These are phyloP conservation scores for Mycena alexandri DNA, from an alignment of 768 basidiomycete genomes.

Conservation along the genomic window DNA sequence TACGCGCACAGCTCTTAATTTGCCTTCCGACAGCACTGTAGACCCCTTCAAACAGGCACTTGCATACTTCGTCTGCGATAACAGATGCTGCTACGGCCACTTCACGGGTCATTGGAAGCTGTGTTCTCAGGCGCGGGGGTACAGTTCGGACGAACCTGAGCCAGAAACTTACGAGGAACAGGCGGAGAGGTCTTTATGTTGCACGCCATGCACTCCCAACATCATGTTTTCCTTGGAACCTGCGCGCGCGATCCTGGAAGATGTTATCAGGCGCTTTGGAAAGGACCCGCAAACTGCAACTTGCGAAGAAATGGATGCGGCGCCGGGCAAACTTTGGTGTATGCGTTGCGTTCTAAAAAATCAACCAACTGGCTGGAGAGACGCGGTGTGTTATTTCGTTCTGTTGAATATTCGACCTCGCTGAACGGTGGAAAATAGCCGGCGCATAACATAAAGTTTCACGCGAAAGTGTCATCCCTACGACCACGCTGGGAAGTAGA, in stretches of 20 bases:
- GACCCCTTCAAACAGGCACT: constrained; percentile 19
- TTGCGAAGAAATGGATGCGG: constrained; percentile 26
- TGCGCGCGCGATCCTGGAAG: not conserved
- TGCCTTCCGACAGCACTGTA: not conserved
- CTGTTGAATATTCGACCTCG: not conserved
- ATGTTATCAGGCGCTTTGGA: constrained; percentile 18
- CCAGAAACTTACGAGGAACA: not conserved
- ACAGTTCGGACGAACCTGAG: not conserved
- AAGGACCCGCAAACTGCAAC: constrained; percentile 22
- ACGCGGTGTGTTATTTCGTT: constrained; percentile 10
- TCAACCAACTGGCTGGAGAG: constrained; percentile 27
- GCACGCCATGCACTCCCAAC: not conserved
- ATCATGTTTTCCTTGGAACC: not conserved
- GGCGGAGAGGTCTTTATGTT: not conserved
- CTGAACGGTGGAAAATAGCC: not conserved
- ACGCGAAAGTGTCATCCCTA: constrained; percentile 8
- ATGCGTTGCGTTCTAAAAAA: constrained; percentile 19
- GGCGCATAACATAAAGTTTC: constrained; percentile 7
- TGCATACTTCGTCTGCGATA: constrained; percentile 19
- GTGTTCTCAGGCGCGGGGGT: not conserved
- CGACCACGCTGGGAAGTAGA: constrained; percentile 16
- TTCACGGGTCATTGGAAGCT: constrained; percentile 7
- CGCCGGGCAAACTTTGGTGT: constrained; percentile 21
- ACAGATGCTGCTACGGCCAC: constrained; percentile 12
- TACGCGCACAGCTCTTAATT: constrained; percentile 4